A percentile compares a stretch with the other conserved stretches of the same genome.
Conservation (phyloP, 345 rosid genomes). For the Salix brachista region DNA sequence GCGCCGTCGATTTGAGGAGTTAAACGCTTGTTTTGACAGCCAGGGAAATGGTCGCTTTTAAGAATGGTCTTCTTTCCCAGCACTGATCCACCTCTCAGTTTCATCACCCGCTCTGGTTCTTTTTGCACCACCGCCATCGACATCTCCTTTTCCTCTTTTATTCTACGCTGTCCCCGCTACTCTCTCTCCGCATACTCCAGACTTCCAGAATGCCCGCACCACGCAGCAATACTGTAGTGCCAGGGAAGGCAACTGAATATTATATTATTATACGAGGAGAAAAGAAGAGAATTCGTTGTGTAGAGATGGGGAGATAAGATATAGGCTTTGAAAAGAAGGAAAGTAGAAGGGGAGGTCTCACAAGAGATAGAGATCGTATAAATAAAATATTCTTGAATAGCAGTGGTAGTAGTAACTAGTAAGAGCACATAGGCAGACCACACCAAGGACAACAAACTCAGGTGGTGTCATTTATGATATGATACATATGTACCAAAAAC, state of each 20-base stretch:
- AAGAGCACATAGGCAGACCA: too few relatives aligned
- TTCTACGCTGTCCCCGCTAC: background rate
- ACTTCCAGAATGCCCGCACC: background rate
- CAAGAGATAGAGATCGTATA: background rate
- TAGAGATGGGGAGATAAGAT: background rate
- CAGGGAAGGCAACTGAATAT: background rate
- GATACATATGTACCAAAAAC: too few relatives aligned
- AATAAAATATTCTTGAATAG: background rate
- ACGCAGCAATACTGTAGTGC: background rate
- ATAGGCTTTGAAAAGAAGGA: background rate
- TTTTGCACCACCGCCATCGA: constrained; percentile 50
- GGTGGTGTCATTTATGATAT: too few relatives aligned
- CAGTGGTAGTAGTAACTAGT: too few relatives aligned
- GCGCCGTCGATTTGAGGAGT: constrained; percentile 94
- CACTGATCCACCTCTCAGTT: constrained; percentile 88
- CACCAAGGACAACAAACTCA: too few relatives aligned
- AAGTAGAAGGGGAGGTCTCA: constrained; percentile 2
- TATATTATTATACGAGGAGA: background rate
- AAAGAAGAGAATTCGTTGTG: background rate
- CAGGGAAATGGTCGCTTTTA: constrained; percentile 98
- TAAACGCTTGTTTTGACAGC: constrained; percentile 94
- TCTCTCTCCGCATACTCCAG: too few relatives aligned
- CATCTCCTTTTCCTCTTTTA: constrained; percentile 21
- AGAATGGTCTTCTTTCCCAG: constrained; percentile 95
- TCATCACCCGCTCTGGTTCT: constrained; percentile 90